Percentiles rank a stretch among this genome's conserved stretches.
Evolutionary conservation across 2,329 filamentous ascomycete genomes (phyloP).

Genomic region (Alternaria rosae): DNA sequence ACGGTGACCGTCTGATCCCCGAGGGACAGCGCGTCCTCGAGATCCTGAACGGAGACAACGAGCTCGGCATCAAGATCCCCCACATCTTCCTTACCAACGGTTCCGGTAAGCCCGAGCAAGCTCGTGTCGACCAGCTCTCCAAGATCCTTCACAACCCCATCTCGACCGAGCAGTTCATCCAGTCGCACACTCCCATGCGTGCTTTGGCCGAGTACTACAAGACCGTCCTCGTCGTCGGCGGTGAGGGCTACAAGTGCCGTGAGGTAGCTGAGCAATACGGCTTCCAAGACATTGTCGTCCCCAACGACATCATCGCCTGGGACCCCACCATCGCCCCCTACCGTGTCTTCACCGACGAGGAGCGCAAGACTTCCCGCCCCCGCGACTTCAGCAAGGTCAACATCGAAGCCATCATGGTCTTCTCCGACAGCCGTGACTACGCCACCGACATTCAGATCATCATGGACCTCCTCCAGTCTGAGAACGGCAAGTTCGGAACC

Average conservation of each 20-base stretch:
- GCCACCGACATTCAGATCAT: slow-evolving; percentile 79
- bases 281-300: slow-evolving; percentile 75
- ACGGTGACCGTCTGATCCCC: slow-evolving; percentile 74
- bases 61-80: slow-evolving; percentile 79
- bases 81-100: slow-evolving; percentile 80
- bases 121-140: slow-evolving; percentile 70
- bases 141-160: slow-evolving; percentile 71
- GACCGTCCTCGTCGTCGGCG: slow-evolving; percentile 77
- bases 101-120: slow-evolving; percentile 72
- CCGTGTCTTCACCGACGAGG: slow-evolving; percentile 70
- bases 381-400: slow-evolving; percentile 75
- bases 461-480: slow-evolving; percentile 73
- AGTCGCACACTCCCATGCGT: slow-evolving; percentile 79
- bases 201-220: slow-evolving; percentile 78
- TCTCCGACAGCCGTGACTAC: slow-evolving; percentile 77
- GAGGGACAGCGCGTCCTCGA: slow-evolving; percentile 71
- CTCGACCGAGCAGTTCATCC: slow-evolving; percentile 76
- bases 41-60: slow-evolving; percentile 77
- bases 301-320: slow-evolving; percentile 76
- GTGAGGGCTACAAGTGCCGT: slow-evolving; percentile 76
- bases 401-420: slow-evolving; percentile 78
- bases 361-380: slow-evolving; percentile 71
- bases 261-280: slow-evolving; percentile 77
- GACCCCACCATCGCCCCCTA: slow-evolving; percentile 74
- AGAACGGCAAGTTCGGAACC: slow-evolving; percentile 72